Percentiles rank a stretch among this genome's conserved stretches.
These are phyloP conservation scores for Neckera pumila DNA, from an alignment of 225 moss, liverwort and hornwort genomes.

Conservation along the genomic window DNA sequence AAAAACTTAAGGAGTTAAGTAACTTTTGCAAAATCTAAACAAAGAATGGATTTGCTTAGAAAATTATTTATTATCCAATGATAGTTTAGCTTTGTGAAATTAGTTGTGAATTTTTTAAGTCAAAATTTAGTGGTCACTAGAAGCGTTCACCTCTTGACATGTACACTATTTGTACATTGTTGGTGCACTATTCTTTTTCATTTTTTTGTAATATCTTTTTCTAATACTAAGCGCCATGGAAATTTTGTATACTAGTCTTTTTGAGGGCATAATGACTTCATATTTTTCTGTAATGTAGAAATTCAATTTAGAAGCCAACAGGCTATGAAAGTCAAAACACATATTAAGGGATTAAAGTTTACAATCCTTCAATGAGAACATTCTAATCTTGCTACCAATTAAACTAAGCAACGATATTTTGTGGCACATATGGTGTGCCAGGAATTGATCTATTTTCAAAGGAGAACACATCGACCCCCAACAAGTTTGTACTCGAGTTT, in stretches of 20 bases:
- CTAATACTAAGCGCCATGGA: background rate
- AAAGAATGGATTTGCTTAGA: background rate
- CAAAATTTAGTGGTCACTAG: fast-evolving
- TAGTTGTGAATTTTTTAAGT: background rate
- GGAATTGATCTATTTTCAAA: too few species aligned
- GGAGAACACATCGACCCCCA: too few species aligned
- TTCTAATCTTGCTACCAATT: background rate
- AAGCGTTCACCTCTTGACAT: background rate
- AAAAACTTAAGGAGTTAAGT: background rate
- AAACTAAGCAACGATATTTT: background rate
- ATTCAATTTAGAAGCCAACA: background rate
- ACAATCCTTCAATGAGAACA: background rate
- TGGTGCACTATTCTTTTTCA: background rate
- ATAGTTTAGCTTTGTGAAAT: background rate
- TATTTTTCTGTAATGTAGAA: background rate
- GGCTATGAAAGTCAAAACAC: background rate
- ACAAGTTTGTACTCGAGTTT: too few species aligned
- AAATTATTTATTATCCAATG: background rate
- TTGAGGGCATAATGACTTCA: background rate
- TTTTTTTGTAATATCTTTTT: background rate
- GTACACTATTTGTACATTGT: background rate
- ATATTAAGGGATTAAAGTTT: background rate
- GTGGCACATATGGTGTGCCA: too few species aligned
- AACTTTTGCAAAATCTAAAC: background rate
- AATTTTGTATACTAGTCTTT: background rate